These are phyloP conservation scores for Bryoerythrophyllum caledonicum DNA, from an alignment of 225 moss, liverwort and hornwort species.

Conservation along the genomic window DNA sequence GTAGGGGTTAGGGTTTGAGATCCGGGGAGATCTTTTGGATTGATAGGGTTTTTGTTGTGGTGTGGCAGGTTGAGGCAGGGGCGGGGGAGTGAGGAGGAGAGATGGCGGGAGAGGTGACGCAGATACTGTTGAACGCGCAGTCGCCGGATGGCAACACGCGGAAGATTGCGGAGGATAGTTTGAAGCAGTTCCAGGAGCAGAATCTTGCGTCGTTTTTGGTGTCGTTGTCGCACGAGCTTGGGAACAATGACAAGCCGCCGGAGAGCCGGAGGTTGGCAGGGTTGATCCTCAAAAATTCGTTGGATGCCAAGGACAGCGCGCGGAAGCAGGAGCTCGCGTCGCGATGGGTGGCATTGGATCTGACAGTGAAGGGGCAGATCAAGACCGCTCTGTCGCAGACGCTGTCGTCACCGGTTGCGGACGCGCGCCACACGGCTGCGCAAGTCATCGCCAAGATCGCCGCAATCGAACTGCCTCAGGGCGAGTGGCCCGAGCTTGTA, in stretches of 20 bases:
- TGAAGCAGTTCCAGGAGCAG: slow-evolving; percentile 64
- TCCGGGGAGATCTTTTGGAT: not conserved
- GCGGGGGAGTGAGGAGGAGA: not conserved
- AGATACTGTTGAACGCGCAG: slow-evolving; percentile 60
- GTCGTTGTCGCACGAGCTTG: slow-evolving; percentile 56
- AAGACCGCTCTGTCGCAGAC: slow-evolving; percentile 57
- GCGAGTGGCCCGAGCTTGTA: slow-evolving; percentile 66
- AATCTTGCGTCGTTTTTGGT: slow-evolving; percentile 57
- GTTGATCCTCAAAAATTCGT: slow-evolving; percentile 56
- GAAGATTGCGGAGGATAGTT: slow-evolving; percentile 50
- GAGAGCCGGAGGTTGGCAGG: slow-evolving; percentile 58
- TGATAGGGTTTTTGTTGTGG: slow-evolving; percentile 2
- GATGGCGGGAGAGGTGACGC: slow-evolving; percentile 62
- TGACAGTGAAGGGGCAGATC: slow-evolving; percentile 52
- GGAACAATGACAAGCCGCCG: slow-evolving; percentile 57
- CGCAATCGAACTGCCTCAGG: slow-evolving; percentile 60
- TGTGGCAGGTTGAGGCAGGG: slow-evolving; percentile 33
- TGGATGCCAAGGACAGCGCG: slow-evolving; percentile 53
- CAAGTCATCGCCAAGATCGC: slow-evolving; percentile 66
- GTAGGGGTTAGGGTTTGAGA: slow-evolving; percentile 17
- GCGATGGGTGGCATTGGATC: slow-evolving; percentile 60
- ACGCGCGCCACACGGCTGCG: slow-evolving; percentile 57
- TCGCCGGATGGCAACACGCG: slow-evolving; percentile 55
- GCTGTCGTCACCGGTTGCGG: slow-evolving; percentile 48
- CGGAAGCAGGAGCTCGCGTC: slow-evolving; percentile 55